phyloP scores from a whole-genome alignment of 306 rosid species.

The Cucurbita pepo region DNA sequence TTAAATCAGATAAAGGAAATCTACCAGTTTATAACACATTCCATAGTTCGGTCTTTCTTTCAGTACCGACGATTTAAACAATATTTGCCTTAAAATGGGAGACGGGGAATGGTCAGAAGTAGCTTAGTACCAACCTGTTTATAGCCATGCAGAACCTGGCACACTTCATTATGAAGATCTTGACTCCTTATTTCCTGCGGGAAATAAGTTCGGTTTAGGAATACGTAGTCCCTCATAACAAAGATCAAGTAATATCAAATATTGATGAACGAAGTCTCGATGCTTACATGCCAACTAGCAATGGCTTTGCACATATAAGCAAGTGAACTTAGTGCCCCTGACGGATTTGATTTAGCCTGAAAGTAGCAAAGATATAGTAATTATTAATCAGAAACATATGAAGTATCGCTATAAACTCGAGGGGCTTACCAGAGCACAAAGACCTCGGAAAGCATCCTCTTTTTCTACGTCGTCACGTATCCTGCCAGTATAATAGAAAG shows the following conservation, averaged over 20 bases:
- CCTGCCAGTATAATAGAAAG: conserved; percentile 35
- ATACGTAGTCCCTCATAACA: neutral
- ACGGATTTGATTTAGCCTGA: conserved; percentile 89
- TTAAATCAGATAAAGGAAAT: neutral
- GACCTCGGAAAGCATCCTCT: conserved; percentile 97
- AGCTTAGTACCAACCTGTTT: conserved; percentile 48
- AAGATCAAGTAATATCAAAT: neutral
- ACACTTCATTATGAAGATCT: conserved; percentile 78
- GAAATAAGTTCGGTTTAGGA: conserved; percentile 1
- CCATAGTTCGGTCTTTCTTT: neutral
- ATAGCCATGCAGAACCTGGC: conserved; percentile 91
- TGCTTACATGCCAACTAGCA: conserved; percentile 99
- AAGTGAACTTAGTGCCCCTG: conserved; percentile 78
- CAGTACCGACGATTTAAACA: neutral
- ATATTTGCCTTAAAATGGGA: neutral
- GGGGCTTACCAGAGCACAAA: conserved; percentile 78
- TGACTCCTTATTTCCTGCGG: conserved; percentile 84
- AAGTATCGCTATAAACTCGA: neutral
- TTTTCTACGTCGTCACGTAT: conserved; percentile 93
- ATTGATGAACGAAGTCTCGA: neutral
- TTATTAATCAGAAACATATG: neutral
- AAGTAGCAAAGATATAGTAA: conserved; percentile 7
- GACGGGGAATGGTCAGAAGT: neutral
- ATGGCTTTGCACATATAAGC: conserved; percentile 75
- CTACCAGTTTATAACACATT: neutral